phyloP scores from a whole-genome alignment of 1,139 yeast species.

The Yamadazyma jaroonii region DNA sequence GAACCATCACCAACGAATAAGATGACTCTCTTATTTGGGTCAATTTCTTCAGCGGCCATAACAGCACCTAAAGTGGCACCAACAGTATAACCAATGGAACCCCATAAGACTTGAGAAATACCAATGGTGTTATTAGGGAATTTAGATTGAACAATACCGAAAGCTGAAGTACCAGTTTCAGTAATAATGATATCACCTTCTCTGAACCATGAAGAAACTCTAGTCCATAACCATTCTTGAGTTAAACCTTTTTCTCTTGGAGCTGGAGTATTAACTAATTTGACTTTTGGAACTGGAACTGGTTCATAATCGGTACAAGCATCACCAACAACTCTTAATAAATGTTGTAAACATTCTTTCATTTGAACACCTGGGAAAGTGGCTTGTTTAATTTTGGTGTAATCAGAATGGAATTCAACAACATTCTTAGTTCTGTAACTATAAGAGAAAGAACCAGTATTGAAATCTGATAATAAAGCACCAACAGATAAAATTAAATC shows the following conservation, averaged over 20 bases:
- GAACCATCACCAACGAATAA: slow-evolving; percentile 91
- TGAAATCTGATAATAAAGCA: slow-evolving; percentile 81
- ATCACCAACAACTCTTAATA: slow-evolving; percentile 36
- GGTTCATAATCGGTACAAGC: slow-evolving; percentile 40
- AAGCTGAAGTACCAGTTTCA: slow-evolving; percentile 89
- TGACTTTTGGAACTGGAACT: slow-evolving; percentile 45
- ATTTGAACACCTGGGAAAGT: slow-evolving; percentile 75
- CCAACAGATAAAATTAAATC: slow-evolving; percentile 80
- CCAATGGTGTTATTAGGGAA: slow-evolving; percentile 75
- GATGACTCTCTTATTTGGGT: slow-evolving; percentile 68
- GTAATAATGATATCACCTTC: slow-evolving; percentile 80
- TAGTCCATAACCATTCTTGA: slow-evolving; percentile 83
- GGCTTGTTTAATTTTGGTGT: slow-evolving; percentile 74
- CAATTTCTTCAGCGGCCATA: slow-evolving; percentile 75
- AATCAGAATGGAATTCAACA: slow-evolving; percentile 87
- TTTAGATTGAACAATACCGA: slow-evolving; percentile 76
- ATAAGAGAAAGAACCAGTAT: slow-evolving; percentile 87
- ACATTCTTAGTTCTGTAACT: slow-evolving; percentile 75
- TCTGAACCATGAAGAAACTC: slow-evolving; percentile 68
- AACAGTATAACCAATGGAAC: slow-evolving; percentile 84
- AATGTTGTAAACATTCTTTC: slow-evolving; percentile 61
- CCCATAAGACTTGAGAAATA: slow-evolving; percentile 88
- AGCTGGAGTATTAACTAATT: slow-evolving; percentile 32
- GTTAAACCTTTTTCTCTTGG: slow-evolving; percentile 36
- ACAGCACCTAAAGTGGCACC: slow-evolving; percentile 87